Conservation (phyloP, 768 basidiomycete genomes). For the Macrolepiota dolichaula region DNA sequence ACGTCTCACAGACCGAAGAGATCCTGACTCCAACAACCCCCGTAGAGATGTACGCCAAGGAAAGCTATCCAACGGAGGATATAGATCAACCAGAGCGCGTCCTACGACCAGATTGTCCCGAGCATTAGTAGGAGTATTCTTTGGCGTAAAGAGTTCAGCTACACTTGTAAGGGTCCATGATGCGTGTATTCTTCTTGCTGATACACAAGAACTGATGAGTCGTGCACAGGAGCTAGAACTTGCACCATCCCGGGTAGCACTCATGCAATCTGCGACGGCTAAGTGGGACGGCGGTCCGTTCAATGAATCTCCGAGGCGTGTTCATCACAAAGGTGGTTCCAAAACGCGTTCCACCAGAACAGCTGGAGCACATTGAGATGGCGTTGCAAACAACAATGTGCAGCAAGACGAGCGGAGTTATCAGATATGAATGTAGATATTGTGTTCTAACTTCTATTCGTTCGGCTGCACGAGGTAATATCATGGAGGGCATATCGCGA, state of each 20-base stretch:
- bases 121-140: neutral
- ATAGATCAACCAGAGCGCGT: neutral
- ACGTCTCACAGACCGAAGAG: neutral
- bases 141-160: neutral
- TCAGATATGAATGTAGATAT: neutral
- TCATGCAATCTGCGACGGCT: neutral
- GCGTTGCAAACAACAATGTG: neutral
- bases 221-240: neutral
- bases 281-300: neutral
- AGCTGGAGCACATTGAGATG: neutral
- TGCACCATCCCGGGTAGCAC: neutral
- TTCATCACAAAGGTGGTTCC: neutral
- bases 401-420: neutral
- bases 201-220: neutral
- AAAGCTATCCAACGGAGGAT: neutral
- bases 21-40: neutral
- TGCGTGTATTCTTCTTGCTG: neutral
- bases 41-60: neutral
- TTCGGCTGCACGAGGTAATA: neutral
- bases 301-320: neutral
- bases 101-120: neutral
- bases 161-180: neutral
- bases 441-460: neutral
- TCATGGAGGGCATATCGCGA: neutral
- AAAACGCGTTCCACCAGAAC: neutral